Conservation (phyloP, 768 basidiomycete species). For the Atractiella rhizophila region DNA sequence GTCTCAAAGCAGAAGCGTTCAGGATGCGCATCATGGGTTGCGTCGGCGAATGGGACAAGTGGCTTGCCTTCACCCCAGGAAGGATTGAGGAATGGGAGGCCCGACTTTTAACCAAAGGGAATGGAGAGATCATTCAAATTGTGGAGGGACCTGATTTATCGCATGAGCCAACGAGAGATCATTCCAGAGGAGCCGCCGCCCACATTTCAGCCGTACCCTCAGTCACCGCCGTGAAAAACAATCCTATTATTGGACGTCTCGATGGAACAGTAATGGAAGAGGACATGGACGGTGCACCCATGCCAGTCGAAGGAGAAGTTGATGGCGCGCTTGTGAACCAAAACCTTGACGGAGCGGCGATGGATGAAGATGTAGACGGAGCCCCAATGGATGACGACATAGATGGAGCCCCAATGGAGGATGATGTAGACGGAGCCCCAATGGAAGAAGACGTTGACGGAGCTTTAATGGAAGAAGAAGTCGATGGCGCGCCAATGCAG, state of each 20-base stretch:
- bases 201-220: too few species aligned
- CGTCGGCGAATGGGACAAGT: slow-evolving; percentile 91
- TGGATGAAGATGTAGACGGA: slow-evolving; percentile 30
- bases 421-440: too few species aligned
- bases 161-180: background rate
- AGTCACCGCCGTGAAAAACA: too few species aligned
- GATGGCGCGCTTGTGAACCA: slow-evolving; percentile 9
- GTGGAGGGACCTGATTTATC: background rate
- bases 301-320: background rate
- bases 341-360: background rate
- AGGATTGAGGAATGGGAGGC: slow-evolving; percentile 33
- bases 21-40: slow-evolving; percentile 71
- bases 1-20: slow-evolving; percentile 89
- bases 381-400: slow-evolving; percentile 21
- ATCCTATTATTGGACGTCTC: background rate
- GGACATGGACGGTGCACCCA: background rate
- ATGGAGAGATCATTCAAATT: too few species aligned
- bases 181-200: too few species aligned
- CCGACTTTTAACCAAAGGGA: too few species aligned
- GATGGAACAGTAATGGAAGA: background rate
- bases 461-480: slow-evolving; percentile 21
- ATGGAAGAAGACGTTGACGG: slow-evolving; percentile 33
- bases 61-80: slow-evolving; percentile 73
- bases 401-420: slow-evolving; percentile 18
- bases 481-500: slow-evolving; percentile 18